phyloP scores from a whole-genome alignment of 805 yeast genomes.

The Cyberlindnera nakhonratchasimensis region DNA sequence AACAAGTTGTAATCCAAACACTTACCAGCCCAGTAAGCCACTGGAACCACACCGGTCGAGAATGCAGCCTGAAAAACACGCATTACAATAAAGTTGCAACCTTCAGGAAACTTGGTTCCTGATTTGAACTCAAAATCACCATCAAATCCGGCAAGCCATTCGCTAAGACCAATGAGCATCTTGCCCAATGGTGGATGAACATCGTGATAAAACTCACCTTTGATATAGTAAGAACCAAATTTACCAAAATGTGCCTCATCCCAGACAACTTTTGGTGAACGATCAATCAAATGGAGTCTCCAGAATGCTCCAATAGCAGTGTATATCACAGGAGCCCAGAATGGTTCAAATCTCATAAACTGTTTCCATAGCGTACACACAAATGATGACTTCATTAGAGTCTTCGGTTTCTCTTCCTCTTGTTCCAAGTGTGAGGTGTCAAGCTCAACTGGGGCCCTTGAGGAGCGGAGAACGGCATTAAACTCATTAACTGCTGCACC shows the following conservation, averaged over 20 bases:
- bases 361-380: constrained; percentile 1
- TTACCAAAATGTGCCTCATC: constrained; percentile 91
- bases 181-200: constrained; percentile 89
- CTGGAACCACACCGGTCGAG: constrained; percentile 62
- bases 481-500: constrained; percentile 11
- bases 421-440: not conserved
- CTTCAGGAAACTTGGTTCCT: constrained; percentile 61
- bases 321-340: constrained; percentile 40
- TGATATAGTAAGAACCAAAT: constrained; percentile 75
- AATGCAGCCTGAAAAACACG: constrained; percentile 69
- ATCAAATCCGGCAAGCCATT: constrained; percentile 77
- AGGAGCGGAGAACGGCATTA: constrained; percentile 3
- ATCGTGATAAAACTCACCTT: constrained; percentile 79
- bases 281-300: constrained; percentile 57
- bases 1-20: constrained; percentile 48
- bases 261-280: constrained; percentile 67
- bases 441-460: constrained; percentile 1
- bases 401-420: constrained; percentile 5
- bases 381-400: not conserved
- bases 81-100: constrained; percentile 59
- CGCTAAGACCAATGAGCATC: constrained; percentile 74
- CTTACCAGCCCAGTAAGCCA: constrained; percentile 68
- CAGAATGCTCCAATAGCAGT: constrained; percentile 48
- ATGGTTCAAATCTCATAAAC: constrained; percentile 16
- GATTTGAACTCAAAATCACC: constrained; percentile 73